Base-by-base conservation (phyloP, 495 filamentous ascomycete genomes). In the Tuber indicum region DNA sequence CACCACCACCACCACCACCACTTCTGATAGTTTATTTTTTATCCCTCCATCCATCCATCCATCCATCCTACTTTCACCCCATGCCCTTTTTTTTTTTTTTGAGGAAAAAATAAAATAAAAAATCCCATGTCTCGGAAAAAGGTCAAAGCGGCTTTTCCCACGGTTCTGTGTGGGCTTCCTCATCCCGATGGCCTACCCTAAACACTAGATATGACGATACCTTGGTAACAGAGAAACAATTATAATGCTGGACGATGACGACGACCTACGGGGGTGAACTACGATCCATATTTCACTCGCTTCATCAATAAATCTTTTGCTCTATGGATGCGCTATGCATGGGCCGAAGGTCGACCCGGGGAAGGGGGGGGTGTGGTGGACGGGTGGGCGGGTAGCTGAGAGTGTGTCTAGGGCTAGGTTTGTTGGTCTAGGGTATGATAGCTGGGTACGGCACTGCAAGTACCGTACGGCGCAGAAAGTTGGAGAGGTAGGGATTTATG, bases 121-220 rank as follows among this genome's bases (percentile, higher is more conserved):
- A 32, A 32, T 32, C 32, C 32, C 44, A 52, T 80, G 78, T 80
- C 78, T 80, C 71, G 77, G 78, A 80, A 80, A 80, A 80, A 80
- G 78, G 78, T 80, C 78, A 80, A 78, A 80, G 78, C 78, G 78
- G 58, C 26, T 7, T 19, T 62, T 66, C 58, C 17, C 58, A 2
- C 16, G 26, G 16, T 36, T 66, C 26, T 17, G 10, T 26, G 52
- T 58, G n/a, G 1, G n/a, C 52, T 66, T 79, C 62, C 66, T 72
- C 46, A 79, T 71, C 78, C 58, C 32, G 32, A 66, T 66, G 58
- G 58, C 58, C 77, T 80, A 66, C 74, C 74, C 73, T 72, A 79
- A 80, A 79, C 73, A 80, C 78, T 62, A 32, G 32, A 66, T 14
- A 66, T 36, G 32, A 26, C 26, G 12, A 66, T 36, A 66, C 58